These are phyloP conservation scores for Colletotrichum scovillei DNA, from an alignment of 2,329 filamentous ascomycete genomes.

Conservation along the genomic window DNA sequence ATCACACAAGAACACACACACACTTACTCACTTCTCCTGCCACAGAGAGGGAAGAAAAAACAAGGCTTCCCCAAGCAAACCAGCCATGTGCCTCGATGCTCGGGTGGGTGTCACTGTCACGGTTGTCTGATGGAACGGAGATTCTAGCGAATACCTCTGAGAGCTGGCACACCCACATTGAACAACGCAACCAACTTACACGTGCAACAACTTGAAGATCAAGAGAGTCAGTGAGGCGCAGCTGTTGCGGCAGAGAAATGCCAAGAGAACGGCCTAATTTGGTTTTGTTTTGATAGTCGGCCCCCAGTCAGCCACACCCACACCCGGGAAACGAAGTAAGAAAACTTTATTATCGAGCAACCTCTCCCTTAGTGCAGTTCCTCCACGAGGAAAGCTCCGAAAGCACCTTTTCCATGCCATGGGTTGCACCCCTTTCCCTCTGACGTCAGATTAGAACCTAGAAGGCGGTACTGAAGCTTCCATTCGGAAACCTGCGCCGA, in stretches of 20 bases:
- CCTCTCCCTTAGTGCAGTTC: not conserved
- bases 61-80: not conserved
- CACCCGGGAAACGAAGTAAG: not conserved
- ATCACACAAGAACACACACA: slow-evolving; percentile 2
- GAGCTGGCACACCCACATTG: slow-evolving; percentile 9
- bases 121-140: not conserved
- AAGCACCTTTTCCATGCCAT: not conserved
- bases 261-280: slow-evolving; percentile 6
- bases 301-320: not conserved
- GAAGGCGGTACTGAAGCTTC: not conserved
- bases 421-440: not conserved
- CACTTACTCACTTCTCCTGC: not conserved
- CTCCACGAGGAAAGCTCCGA: too few species aligned
- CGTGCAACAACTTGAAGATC: not conserved
- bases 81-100: not conserved
- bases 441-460: not conserved
- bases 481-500: not conserved
- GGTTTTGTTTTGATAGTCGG: slow-evolving; percentile 4
- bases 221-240: not conserved
- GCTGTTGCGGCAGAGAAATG: not conserved
- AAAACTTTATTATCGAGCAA: not conserved
- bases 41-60: not conserved
- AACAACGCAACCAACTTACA: not conserved
- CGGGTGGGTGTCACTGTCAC: too few species aligned
- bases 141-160: slow-evolving; percentile 13